Conservation (phyloP, 192 early-diverging fungal genomes). For the Geosiphon pyriformis region DNA sequence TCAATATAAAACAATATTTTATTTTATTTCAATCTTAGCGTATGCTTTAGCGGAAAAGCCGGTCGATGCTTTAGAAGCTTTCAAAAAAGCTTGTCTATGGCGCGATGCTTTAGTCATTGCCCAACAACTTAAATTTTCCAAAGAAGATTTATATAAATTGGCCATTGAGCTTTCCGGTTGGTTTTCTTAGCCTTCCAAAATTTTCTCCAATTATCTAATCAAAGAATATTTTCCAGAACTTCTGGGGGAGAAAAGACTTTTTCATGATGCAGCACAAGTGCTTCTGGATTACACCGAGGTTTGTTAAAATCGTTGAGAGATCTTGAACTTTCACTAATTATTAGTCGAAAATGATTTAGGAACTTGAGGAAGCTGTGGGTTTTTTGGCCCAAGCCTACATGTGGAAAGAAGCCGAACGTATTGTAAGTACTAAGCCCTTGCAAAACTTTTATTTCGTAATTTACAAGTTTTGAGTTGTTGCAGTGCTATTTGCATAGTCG, state of each 20-base stretch:
- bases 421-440: slow-evolving; percentile 29
- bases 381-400: slow-evolving; percentile 61
- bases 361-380: slow-evolving; percentile 63
- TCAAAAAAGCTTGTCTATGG: slow-evolving; percentile 54
- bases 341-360: slow-evolving; percentile 31
- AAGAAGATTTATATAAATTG: slow-evolving; percentile 42
- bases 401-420: slow-evolving; percentile 75
- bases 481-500: slow-evolving; percentile 52
- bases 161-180: slow-evolving; percentile 53
- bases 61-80: slow-evolving; percentile 54
- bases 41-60: slow-evolving; percentile 53
- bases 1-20: not conserved
- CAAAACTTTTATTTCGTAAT: not conserved
- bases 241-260: slow-evolving; percentile 55
- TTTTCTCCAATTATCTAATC: slow-evolving; percentile 22
- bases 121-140: slow-evolving; percentile 43
- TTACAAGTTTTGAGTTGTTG: not conserved
- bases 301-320: not conserved
- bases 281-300: slow-evolving; percentile 64
- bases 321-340: not conserved
- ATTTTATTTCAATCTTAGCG: slow-evolving; percentile 33
- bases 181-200: slow-evolving; percentile 3
- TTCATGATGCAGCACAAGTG: slow-evolving; percentile 60
- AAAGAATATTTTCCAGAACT: slow-evolving; percentile 33
- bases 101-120: slow-evolving; percentile 63